Base-by-base conservation (phyloP, 2,329 filamentous ascomycete genomes). In the Aspergillus brasiliensis region DNA sequence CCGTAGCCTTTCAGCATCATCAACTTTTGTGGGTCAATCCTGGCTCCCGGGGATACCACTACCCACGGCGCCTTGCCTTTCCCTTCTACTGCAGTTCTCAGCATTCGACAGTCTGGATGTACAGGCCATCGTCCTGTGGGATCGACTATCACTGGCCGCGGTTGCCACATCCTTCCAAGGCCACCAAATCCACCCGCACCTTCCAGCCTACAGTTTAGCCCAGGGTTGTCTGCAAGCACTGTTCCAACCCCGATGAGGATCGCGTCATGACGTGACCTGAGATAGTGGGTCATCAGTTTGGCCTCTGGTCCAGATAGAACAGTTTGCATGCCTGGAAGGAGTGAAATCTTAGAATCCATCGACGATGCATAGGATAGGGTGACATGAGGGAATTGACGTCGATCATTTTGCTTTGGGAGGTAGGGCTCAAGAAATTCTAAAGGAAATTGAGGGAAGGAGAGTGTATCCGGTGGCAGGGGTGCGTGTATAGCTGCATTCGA, bases 281-380 rank as follows among this genome's bases (percentile, higher is more conserved):
- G 84, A 73, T 90, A 91, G 76, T 98, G 94, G 0, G 94, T 97
- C 91, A 98, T 96, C 56, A 91, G 85, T 76, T 97, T 97, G 38
- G 91, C 91, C 64, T 88, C 83, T 0, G 89, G 85, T 3, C 93
- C 93, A 1, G 94, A 98, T 13, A 98, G 84, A 0, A 85, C 82
- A 2, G 94, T 98, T 65, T 90, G 90, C n/a, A 87, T 82, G 13
- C 92, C 92, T 0, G 92, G 91, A 0, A 88, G 83, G 27, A 94
- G 83, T 1, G 92, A 86, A 53, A 96, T 83, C 56, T 88, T 86
- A 42, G 90, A 89, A 78, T 98, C 94, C 66, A 99, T 88, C 3
- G 93, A 97, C 6, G 89, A 90, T 21, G 95, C 94, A 76, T 93
- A 98, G 11, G 94, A 97, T 42, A 97, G 82, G 2, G 93, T 97